Percentiles rank a stretch among this genome's conserved stretches.
Conservation (phyloP, 768 basidiomycete genomes). For the Lactifluus hygrophoroides region DNA sequence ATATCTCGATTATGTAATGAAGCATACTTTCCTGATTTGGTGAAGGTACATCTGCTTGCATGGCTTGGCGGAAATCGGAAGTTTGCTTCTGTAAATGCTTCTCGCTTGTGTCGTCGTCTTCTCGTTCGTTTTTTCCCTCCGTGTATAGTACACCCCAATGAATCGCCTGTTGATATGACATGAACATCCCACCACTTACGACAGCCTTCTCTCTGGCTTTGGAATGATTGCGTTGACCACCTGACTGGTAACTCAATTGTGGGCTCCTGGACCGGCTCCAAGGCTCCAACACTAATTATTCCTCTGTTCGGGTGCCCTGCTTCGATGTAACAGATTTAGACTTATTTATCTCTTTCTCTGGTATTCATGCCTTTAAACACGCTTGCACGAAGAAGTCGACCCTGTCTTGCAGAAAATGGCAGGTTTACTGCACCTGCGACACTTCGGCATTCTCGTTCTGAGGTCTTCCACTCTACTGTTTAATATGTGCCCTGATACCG, state of each 20-base stretch:
- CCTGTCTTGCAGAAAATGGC: conserved; percentile 11
- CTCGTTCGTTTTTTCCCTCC: not conserved
- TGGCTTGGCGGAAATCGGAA: not conserved
- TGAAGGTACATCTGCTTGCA: not conserved
- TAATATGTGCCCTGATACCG: conserved; percentile 2
- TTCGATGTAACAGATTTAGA: conserved; percentile 11
- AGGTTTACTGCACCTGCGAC: conserved; percentile 6
- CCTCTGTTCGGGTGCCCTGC: conserved; percentile 6
- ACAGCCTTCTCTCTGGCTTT: conserved; percentile 8
- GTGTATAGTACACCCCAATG: not conserved
- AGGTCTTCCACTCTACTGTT: not conserved
- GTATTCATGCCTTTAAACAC: conserved; percentile 8
- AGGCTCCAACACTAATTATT: not conserved
- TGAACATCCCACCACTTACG: not conserved
- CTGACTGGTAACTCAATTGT: not conserved
- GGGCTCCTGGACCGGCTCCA: not conserved
- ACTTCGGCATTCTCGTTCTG: conserved; percentile 8
- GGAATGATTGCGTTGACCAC: conserved; percentile 11
- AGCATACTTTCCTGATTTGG: not conserved
- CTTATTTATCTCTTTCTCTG: conserved; percentile 1
- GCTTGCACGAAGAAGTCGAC: conserved; percentile 5
- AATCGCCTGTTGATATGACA: conserved; percentile 13
- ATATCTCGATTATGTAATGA: not conserved
- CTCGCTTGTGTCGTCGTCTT: conserved; percentile 2
- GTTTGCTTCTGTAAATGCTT: not conserved